Evolutionary conservation across 495 filamentous ascomycete species (phyloP).

Genomic region (Aspergillus diversus): DNA sequence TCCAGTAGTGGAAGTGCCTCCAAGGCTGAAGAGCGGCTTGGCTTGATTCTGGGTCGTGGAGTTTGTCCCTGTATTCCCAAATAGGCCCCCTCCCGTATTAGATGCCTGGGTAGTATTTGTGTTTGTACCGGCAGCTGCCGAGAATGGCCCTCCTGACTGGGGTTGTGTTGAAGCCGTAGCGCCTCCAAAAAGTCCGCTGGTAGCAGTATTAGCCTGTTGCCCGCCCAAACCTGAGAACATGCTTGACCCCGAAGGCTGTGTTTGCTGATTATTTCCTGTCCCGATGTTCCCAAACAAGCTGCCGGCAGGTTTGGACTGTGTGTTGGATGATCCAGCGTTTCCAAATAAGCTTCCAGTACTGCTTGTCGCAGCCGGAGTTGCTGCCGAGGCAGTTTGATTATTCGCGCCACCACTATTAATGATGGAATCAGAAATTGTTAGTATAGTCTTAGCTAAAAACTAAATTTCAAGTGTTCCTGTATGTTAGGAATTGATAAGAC

Average conservation of each 20-base stretch:
- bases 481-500: not conserved
- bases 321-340: conserved; percentile 30
- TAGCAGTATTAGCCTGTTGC: conserved; percentile 31
- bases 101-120: conserved; percentile 40
- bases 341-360: conserved; percentile 45
- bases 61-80: conserved; percentile 33
- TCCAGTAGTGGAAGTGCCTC: conserved; percentile 33
- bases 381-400: conserved; percentile 33
- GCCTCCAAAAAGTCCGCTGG: conserved; percentile 57
- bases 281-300: conserved; percentile 51
- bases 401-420: conserved; percentile 31
- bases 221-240: conserved; percentile 43
- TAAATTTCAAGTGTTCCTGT: not conserved
- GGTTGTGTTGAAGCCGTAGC: conserved; percentile 49
- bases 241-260: conserved; percentile 43
- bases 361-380: conserved; percentile 32
- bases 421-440: not conserved
- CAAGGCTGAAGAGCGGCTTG: conserved; percentile 41
- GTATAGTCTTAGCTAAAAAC: not conserved
- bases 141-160: conserved; percentile 49
- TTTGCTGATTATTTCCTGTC: conserved; percentile 33
- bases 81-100: conserved; percentile 38
- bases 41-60: conserved; percentile 43
- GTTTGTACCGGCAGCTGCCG: conserved; percentile 44
- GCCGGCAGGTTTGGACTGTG: conserved; percentile 45